phyloP scores from a whole-genome alignment of 768 basidiomycete species.

The Suillus ampliporus region DNA sequence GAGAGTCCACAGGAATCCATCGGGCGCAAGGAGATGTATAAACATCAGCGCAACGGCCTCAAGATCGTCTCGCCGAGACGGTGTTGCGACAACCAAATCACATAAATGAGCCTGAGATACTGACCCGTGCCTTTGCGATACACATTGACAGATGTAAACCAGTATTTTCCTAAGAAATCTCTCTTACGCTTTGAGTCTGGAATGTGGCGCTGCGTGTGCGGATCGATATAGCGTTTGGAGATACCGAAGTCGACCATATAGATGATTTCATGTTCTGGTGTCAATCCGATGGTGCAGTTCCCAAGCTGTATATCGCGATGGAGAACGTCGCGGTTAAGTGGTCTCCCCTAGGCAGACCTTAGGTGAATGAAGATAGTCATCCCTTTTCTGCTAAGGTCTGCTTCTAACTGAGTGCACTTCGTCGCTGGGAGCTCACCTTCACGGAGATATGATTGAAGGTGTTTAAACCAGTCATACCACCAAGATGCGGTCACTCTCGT shows the following conservation, averaged over 20 bases:
- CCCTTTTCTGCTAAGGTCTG: no score
- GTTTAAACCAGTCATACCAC: no score
- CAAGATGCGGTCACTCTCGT: no score
- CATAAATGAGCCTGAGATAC: constrained; percentile 23
- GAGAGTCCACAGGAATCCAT: constrained; percentile 72
- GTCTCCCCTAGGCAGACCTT: no score
- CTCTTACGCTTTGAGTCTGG: constrained; percentile 69
- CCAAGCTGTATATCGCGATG: constrained; percentile 84
- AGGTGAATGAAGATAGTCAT: no score
- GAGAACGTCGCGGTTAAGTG: constrained; percentile 67
- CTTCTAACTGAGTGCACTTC: no score
- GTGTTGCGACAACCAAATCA: constrained; percentile 51
- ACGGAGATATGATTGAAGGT: no score
- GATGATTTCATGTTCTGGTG: constrained; percentile 61
- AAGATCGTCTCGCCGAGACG: constrained; percentile 79
- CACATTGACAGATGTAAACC: constrained; percentile 80
- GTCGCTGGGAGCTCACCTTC: no score
- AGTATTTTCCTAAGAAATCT: constrained; percentile 85
- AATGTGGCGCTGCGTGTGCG: constrained; percentile 66
- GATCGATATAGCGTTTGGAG: constrained; percentile 78
- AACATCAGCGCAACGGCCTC: constrained; percentile 81
- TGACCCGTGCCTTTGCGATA: constrained; percentile 79
- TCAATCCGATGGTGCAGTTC: constrained; percentile 70
- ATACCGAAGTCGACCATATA: constrained; percentile 91
- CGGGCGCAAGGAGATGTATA: constrained; percentile 78